phyloP scores from a whole-genome alignment of 768 basidiomycete genomes.

The Tricholoma sp. region DNA sequence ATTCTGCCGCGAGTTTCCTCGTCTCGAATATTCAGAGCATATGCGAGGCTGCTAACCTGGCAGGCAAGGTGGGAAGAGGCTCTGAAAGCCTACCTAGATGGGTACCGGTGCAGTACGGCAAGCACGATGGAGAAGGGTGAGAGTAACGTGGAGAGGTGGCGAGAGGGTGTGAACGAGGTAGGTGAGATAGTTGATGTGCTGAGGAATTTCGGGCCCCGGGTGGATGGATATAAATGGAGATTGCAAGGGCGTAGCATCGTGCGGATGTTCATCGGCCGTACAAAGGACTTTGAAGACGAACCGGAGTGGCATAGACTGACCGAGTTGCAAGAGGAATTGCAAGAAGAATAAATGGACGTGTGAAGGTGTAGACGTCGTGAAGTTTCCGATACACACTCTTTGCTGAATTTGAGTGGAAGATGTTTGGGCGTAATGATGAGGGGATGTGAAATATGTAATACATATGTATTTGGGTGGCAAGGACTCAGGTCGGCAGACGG shows the following conservation, averaged over 20 bases:
- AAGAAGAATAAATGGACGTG: constrained; percentile 14
- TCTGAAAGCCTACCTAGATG: constrained; percentile 78
- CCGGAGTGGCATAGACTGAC: constrained; percentile 72
- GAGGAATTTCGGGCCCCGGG: constrained; percentile 74
- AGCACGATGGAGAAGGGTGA: constrained; percentile 61
- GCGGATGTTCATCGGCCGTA: constrained; percentile 83
- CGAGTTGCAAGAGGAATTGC: constrained; percentile 62
- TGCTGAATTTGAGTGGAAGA: constrained; percentile 11
- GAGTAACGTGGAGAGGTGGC: constrained; percentile 63
- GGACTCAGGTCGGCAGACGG: constrained; percentile 1
- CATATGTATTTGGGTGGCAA: constrained; percentile 12
- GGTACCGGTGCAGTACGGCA: constrained; percentile 70
- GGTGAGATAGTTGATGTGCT: constrained; percentile 81
- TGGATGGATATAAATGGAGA: constrained; percentile 63
- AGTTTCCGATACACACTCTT: constrained; percentile 8
- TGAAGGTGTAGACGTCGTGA: constrained; percentile 10
- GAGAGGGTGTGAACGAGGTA: constrained; percentile 72
- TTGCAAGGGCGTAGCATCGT: constrained; percentile 84
- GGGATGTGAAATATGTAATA: constrained; percentile 11
- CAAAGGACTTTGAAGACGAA: constrained; percentile 85
- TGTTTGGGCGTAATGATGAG: neutral
- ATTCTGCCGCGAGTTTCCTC: constrained; percentile 82
- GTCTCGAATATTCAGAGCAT: constrained; percentile 74
- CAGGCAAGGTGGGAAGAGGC: constrained; percentile 70
- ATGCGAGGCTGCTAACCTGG: constrained; percentile 77